Conservation (phyloP, 768 basidiomycete species). For the Tricholomella constricta region DNA sequence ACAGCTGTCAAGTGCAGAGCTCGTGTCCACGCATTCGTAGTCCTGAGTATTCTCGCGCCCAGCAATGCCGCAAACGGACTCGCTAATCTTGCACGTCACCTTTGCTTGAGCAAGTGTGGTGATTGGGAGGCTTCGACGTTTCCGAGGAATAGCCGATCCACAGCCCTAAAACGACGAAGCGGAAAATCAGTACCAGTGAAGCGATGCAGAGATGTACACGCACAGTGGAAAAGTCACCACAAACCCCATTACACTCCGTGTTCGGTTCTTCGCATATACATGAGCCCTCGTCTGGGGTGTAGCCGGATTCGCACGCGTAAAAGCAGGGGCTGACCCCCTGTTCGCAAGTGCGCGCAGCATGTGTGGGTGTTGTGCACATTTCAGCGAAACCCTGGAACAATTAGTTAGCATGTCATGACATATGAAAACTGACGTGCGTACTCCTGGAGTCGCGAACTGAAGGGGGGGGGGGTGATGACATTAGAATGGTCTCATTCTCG, state of each 20-base stretch:
- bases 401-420: too few species aligned
- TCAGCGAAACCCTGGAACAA: too few species aligned
- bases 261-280: constrained; percentile 9
- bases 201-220: neutral
- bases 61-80: constrained; percentile 21
- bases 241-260: constrained; percentile 7
- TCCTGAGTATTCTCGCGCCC: constrained; percentile 11
- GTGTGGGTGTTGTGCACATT: too few species aligned
- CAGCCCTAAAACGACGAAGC: constrained; percentile 11
- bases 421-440: too few species aligned
- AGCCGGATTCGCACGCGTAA: constrained; percentile 8
- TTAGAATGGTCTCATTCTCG: too few species aligned
- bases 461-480: too few species aligned
- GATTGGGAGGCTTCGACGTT: constrained; percentile 14
- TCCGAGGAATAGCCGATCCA: constrained; percentile 2
- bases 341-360: too few species aligned
- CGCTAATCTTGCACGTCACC: constrained; percentile 15
- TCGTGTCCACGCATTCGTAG: constrained; percentile 21
- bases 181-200: neutral
- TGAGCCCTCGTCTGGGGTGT: neutral
- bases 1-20: constrained; percentile 16
- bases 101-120: constrained; percentile 19
- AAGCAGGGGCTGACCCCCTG: neutral
- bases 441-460: too few species aligned
- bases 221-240: constrained; percentile 1